A percentile compares a stretch with the other conserved stretches of the same genome.
Evolutionary conservation across 129 eudicot genomes (phyloP).

Genomic region (Tagetes patula): DNA sequence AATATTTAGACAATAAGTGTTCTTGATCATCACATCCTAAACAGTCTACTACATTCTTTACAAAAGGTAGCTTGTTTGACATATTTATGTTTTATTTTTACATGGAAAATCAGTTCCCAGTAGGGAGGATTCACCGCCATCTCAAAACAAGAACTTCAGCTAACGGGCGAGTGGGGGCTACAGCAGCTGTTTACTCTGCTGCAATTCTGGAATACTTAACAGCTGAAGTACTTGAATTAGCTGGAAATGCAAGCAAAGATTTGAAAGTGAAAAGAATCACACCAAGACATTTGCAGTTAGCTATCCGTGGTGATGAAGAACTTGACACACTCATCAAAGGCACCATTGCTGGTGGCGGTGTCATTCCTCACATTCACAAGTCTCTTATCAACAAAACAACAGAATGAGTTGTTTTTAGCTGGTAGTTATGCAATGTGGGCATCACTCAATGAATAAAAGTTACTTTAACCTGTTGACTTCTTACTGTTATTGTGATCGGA

Average conservation of each 20-base stretch:
- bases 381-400: slow-evolving; percentile 87
- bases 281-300: slow-evolving; percentile 78
- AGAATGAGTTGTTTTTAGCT: slow-evolving; percentile 36
- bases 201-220: slow-evolving; percentile 83
- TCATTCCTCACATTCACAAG: slow-evolving; percentile 96
- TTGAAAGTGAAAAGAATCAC: slow-evolving; percentile 86
- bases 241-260: slow-evolving; percentile 90
- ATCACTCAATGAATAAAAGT: too few relatives aligned
- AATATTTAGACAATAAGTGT: not conserved
- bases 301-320: slow-evolving; percentile 90
- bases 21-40: not conserved
- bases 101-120: slow-evolving; percentile 53
- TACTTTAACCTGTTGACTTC: slow-evolving; percentile 26
- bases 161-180: slow-evolving; percentile 82
- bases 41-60: not conserved
- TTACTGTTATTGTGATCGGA: slow-evolving; percentile 14
- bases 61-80: not conserved
- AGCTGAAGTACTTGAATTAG: slow-evolving; percentile 79
- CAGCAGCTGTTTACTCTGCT: slow-evolving; percentile 88
- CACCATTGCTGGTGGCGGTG: slow-evolving; percentile 93
- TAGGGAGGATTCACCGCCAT: slow-evolving; percentile 80
- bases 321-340: slow-evolving; percentile 88
- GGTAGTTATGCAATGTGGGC: slow-evolving; percentile 2
- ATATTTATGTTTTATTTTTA: not conserved
- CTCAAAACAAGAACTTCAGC: slow-evolving; percentile 71